phyloP scores from a whole-genome alignment of 352 stramenopile genomes.

The Globisporangium iwayamae region DNA sequence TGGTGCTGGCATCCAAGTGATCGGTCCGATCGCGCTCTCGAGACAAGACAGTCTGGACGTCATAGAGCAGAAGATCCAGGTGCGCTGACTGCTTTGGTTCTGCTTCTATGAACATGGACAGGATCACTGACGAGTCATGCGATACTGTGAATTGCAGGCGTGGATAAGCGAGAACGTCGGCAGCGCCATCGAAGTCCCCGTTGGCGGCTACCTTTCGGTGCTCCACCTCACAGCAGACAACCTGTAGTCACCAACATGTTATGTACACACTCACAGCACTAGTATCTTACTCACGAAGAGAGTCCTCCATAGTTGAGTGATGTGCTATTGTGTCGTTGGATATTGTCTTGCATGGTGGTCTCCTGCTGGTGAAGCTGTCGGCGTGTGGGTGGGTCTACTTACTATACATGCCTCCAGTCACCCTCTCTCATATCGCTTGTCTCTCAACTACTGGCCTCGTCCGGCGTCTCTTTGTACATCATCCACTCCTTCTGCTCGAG shows the following conservation, averaged over 20 bases:
- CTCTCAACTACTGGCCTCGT: conserved; percentile 4
- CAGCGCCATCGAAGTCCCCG: conserved; percentile 24
- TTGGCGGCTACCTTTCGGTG: conserved; percentile 45
- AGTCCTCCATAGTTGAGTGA: neutral
- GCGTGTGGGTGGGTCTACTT: neutral
- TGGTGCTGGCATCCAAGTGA: conserved; percentile 21
- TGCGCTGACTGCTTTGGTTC: conserved; percentile 8
- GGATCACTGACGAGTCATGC: too few species aligned
- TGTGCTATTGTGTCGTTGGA: too few species aligned
- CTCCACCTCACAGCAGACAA: conserved; percentile 35
- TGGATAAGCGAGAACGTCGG: conserved; percentile 52
- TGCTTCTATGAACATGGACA: too few species aligned
- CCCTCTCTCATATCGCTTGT: neutral
- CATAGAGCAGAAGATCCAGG: conserved; percentile 61
- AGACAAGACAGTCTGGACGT: conserved; percentile 44
- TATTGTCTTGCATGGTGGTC: neutral
- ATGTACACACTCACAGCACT: neutral
- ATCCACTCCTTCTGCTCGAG: conserved; percentile 70
- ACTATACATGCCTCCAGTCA: neutral
- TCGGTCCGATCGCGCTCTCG: conserved; percentile 46
- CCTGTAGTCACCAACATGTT: conserved; percentile 23
- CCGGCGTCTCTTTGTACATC: conserved; percentile 58
- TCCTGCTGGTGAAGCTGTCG: too few species aligned
- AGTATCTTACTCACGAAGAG: neutral
- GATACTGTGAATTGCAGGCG: conserved; percentile 11